A percentile compares a stretch with the other conserved stretches of the same genome.
Evolutionary conservation across 192 early-diverging fungal species (phyloP).

Genomic region (Entomortierella lignicola): DNA sequence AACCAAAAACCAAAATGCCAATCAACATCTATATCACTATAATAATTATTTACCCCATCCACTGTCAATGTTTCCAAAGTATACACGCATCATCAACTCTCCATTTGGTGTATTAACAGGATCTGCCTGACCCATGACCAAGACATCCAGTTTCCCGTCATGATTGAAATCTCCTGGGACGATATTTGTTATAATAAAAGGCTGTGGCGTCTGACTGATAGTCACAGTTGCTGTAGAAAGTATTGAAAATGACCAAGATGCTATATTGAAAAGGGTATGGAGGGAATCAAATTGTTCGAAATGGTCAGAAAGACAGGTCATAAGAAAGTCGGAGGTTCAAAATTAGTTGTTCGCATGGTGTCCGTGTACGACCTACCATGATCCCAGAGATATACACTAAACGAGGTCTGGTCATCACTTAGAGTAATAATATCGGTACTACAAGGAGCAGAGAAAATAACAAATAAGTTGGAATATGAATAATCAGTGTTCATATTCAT

Average conservation of each 20-base stretch:
- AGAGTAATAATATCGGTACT: conserved; percentile 87
- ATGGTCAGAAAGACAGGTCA: no score
- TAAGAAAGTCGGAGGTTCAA: no score
- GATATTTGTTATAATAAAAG: conserved; percentile 74
- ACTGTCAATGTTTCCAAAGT: conserved; percentile 73
- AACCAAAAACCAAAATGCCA: no score
- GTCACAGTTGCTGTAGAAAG: conserved; percentile 62
- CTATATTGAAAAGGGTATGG: conserved; percentile 10
- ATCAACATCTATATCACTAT: no score
- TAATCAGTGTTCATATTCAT: no score
- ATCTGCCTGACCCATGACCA: conserved; percentile 75
- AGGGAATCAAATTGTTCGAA: no score
- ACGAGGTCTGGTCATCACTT: conserved; percentile 70
- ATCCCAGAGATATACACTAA: conserved; percentile 80
- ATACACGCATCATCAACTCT: conserved; percentile 76
- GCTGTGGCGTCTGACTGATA: conserved; percentile 35
- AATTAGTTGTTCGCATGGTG: no score
- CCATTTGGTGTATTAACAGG: conserved; percentile 32
- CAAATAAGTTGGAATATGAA: background rate
- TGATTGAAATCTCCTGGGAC: conserved; percentile 90
- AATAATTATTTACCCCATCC: conserved; percentile 75
- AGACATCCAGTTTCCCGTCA: conserved; percentile 87
- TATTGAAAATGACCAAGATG: conserved; percentile 55
- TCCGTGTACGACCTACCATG: no score
- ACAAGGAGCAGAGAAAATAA: background rate